Percentiles rank a stretch among this genome's conserved stretches.
Conservation (phyloP, 257 asterid genomes). For the Salvia rosmarinus region DNA sequence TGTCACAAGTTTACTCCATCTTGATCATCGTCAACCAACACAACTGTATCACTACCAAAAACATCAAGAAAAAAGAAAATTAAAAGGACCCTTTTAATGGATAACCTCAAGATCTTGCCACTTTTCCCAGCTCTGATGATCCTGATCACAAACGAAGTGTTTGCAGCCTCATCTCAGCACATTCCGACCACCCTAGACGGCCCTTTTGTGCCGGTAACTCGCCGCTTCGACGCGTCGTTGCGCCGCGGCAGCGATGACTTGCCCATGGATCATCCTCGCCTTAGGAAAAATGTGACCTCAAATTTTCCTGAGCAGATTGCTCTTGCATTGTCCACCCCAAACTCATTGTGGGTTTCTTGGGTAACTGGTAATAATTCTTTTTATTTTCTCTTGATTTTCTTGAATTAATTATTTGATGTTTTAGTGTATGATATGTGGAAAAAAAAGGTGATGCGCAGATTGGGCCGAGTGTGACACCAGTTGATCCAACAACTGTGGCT, state of each 20-base stretch:
- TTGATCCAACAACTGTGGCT: slow-evolving; percentile 62
- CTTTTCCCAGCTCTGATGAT: slow-evolving; percentile 2
- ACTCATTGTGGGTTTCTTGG: slow-evolving; percentile 88
- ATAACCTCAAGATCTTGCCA: background rate
- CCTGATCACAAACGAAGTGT: background rate
- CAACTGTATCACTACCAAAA: background rate
- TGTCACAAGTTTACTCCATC: background rate
- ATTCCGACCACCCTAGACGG: slow-evolving; percentile 78
- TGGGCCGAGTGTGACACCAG: slow-evolving; percentile 71
- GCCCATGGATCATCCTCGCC: slow-evolving; percentile 76
- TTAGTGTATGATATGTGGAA: background rate
- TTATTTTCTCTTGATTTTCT: too few relatives aligned
- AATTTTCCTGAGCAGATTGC: slow-evolving; percentile 81
- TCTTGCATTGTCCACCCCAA: slow-evolving; percentile 65
- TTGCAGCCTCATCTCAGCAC: slow-evolving; percentile 30
- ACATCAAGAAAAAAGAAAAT: background rate
- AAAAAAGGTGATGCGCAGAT: slow-evolving; percentile 65
- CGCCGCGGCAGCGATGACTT: slow-evolving; percentile 81
- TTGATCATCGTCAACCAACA: too few relatives aligned
- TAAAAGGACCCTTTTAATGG: slow-evolving; percentile 34
- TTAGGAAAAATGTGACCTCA: slow-evolving; percentile 52
- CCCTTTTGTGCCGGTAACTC: slow-evolving; percentile 72
- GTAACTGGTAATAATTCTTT: slow-evolving; percentile 60
- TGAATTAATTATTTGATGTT: background rate
- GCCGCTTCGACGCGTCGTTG: slow-evolving; percentile 56